Percentiles rank a stretch among this genome's conserved stretches.
These are phyloP conservation scores for Usnea hakonensis DNA, from an alignment of 495 filamentous ascomycete species.

Conservation along the genomic window DNA sequence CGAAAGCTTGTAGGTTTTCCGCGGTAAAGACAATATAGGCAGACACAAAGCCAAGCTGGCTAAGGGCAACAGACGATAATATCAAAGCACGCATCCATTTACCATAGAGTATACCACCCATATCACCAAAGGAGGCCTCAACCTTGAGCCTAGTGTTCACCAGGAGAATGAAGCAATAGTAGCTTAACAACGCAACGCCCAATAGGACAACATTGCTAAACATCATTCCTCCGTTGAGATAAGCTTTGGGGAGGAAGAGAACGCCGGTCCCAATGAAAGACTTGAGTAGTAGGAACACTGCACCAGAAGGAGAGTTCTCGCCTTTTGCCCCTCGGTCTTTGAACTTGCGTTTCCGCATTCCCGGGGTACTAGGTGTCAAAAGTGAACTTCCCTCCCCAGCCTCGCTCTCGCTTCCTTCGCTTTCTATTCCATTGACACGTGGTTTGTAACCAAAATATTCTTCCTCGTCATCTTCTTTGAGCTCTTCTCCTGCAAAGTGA, in stretches of 20 bases:
- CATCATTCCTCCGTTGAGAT: slow-evolving; percentile 93
- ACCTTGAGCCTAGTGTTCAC: slow-evolving; percentile 79
- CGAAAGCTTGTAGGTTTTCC: slow-evolving; percentile 91
- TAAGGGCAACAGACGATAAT: slow-evolving; percentile 81
- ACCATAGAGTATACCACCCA: slow-evolving; percentile 86
- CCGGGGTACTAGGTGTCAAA: slow-evolving; percentile 55
- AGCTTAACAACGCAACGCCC: slow-evolving; percentile 73
- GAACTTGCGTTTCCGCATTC: slow-evolving; percentile 58
- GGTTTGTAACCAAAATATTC: slow-evolving; percentile 74
- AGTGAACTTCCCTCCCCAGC: slow-evolving; percentile 77
- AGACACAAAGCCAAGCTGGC: slow-evolving; percentile 88
- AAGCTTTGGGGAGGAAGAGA: slow-evolving; percentile 87
- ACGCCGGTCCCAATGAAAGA: slow-evolving; percentile 97
- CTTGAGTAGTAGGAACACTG: slow-evolving; percentile 79
- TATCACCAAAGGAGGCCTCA: slow-evolving; percentile 89
- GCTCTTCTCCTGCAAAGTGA: slow-evolving; percentile 92
- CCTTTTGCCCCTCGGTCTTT: slow-evolving; percentile 65
- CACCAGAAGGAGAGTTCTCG: slow-evolving; percentile 62
- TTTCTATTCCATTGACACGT: slow-evolving; percentile 42
- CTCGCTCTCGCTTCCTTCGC: slow-evolving; percentile 58
- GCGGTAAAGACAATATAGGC: slow-evolving; percentile 99
- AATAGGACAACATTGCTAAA: slow-evolving; percentile 90
- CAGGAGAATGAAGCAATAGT: slow-evolving; percentile 92
- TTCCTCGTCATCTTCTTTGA: slow-evolving; percentile 94
- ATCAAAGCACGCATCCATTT: slow-evolving; percentile 83